Evolutionary conservation across 1,284 basidiomycete genomes (phyloP), one percentile per base, ranked within the genome.

Genomic region (Kwoniella shivajii): DNA sequence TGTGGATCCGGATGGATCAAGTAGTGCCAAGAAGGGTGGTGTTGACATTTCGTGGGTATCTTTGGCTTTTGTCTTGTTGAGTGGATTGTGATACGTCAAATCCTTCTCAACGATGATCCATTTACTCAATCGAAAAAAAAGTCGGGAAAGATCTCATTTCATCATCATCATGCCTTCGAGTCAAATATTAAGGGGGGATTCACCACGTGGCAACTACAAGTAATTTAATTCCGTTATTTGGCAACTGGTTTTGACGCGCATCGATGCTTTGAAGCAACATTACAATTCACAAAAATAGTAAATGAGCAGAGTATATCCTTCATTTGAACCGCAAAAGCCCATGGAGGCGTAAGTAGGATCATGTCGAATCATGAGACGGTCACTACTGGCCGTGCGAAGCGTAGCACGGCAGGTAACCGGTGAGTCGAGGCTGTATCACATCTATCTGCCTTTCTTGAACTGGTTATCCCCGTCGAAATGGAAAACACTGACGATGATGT

Each of bases 1-100:
- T 5, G 80, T 78, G 14, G 66, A 60, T 20, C 71, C 71, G 18
- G 66, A 68, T 33, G 75, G 64, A 58, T 78, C 75, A 50, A 80
- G 57, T 20, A 78, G 67, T 9, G 80, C 78, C 16, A 82, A 65
- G 71, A 81, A 80, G 20, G 75, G 68, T 14, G 75, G 71, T 34
- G 72, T 64, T 36, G 73, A 68, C 75, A 78, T 78, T 45, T 29
- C 55, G 44, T 31, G 20, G 29, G 22, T 29, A 14, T 4, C 10
- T 26, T 27, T 30, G 33, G 33, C 7, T 9, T 34, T 9, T 34
- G n/a, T n/a, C n/a, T n/a, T n/a, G n/a, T n/a, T n/a, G n/a, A n/a
- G n/a, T n/a, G n/a, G n/a, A n/a, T n/a, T n/a, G n/a, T n/a, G n/a
- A n/a, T n/a, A n/a, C n/a, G n/a, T n/a, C n/a, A n/a, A n/a, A n/a